Base-by-base conservation (phyloP, 805 yeast species). In the Lachancea sp. region DNA sequence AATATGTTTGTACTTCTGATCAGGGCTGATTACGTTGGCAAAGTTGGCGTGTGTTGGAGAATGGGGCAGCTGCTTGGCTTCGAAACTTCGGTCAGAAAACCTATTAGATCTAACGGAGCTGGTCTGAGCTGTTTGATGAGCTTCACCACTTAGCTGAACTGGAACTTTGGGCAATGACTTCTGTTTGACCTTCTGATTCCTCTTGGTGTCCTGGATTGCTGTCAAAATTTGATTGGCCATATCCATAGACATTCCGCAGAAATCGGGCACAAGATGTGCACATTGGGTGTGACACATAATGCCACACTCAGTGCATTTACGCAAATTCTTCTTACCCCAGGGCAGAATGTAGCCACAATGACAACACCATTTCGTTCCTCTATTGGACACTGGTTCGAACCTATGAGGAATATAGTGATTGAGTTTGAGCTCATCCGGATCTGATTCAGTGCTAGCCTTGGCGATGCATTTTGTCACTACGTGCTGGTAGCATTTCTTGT, bases 291-390 rank as follows among this genome's bases (percentile, higher is more conserved):
- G 99, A 58, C 96, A 91, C 83, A 91, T 87, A 17, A 89, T 79
- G 26, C 95, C 95, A 79, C 99, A 93, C 54, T 85, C 93, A 3
- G 84, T 71, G 73, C 99, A 91, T 63, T 88, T 93, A 42, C 96
- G 76, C 10, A 90, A 95, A 56, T 86, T 89, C 65, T 88, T 89
- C 58, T 83, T 79, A 43, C 98, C 96, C 84, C 96, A 83, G 15
- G 99, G 98, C 50, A 93, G 73, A 42, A 93, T 81, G 61, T 88
- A 88, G 49, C 99, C 99, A 75, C 99, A 93, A 63, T 93, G 99
- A 57, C 98, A 93, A 69, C 99, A 93, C 99, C 99, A 93, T 61
- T 91, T 90, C 2, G 99, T 95, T 57, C 96, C 95, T 67, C 89
- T 82, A 60, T 93, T 93, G 15, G 93, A 77, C 22, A 81, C 78